A percentile compares a stretch with the other conserved stretches of the same genome.
Conservation (phyloP, 176 grass and related monocot species). For the Alopecurus myosuroides region DNA sequence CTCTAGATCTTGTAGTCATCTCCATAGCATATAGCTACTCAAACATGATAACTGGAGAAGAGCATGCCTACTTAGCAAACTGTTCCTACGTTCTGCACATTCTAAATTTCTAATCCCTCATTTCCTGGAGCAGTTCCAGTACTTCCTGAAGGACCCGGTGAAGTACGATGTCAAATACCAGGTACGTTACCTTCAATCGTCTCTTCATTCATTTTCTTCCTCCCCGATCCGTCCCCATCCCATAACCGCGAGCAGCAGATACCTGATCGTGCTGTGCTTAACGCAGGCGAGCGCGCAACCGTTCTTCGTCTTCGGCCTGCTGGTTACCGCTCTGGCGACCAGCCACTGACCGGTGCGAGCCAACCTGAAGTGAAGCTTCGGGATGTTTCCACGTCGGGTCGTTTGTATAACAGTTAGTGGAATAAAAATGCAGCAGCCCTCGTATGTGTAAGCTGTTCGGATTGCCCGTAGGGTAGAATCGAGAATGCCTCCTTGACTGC, state of each 20-base stretch:
- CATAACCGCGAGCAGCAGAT: background rate
- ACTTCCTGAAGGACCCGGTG: conserved; percentile 69
- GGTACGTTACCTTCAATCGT: conserved; percentile 14
- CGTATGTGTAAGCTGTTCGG: background rate
- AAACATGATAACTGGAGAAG: background rate
- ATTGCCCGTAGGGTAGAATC: background rate
- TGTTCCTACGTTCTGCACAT: background rate
- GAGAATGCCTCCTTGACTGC: background rate
- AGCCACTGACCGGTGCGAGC: conserved; percentile 7
- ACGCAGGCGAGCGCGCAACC: conserved; percentile 64
- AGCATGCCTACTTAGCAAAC: background rate
- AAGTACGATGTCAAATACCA: conserved; percentile 86
- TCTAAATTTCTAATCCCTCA: conserved; percentile 28
- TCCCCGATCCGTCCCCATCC: background rate
- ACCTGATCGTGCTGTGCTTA: background rate
- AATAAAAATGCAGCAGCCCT: background rate
- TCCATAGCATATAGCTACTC: background rate
- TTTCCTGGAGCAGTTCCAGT: conserved; percentile 54
- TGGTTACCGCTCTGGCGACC: conserved; percentile 65
- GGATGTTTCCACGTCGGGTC: background rate
- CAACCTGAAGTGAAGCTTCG: background rate
- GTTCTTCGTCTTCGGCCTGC: conserved; percentile 63
- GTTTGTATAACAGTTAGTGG: background rate
- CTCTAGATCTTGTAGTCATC: background rate
- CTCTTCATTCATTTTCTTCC: background rate